Percentiles rank a stretch among this genome's conserved stretches.
phyloP scores from a whole-genome alignment of 2,329 filamentous ascomycete species.

The Hymenoscyphus repandus region DNA sequence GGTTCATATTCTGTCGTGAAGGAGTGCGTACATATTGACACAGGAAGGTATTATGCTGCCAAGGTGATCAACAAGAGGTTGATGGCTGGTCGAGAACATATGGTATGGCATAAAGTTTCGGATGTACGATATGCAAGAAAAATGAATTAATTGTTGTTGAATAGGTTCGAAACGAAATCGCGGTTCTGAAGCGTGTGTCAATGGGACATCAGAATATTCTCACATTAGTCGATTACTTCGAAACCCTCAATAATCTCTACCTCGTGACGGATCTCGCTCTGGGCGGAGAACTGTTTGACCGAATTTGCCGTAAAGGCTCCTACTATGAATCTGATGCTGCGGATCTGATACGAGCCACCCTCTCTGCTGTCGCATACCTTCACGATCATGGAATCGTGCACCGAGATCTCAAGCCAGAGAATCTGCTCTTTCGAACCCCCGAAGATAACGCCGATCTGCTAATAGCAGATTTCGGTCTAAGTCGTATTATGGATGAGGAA shows the following conservation, averaged over 20 bases:
- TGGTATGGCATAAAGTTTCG: slow-evolving; percentile 55
- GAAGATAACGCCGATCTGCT: slow-evolving; percentile 96
- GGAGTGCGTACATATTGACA: slow-evolving; percentile 98
- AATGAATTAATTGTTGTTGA: slow-evolving; percentile 5
- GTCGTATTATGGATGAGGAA: slow-evolving; percentile 97
- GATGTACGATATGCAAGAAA: background rate
- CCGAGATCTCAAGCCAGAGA: slow-evolving; percentile 95
- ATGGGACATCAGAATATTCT: slow-evolving; percentile 99
- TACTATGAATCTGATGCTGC: slow-evolving; percentile 98
- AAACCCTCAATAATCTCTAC: slow-evolving; percentile 99
- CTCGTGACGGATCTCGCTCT: slow-evolving; percentile 95
- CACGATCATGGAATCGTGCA: slow-evolving; percentile 99
- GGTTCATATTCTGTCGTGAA: slow-evolving; percentile 98
- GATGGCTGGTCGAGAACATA: slow-evolving; percentile 96
- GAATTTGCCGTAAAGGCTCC: slow-evolving; percentile 96
- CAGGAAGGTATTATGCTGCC: slow-evolving; percentile 93
- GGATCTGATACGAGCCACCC: slow-evolving; percentile 86
- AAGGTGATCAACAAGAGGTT: slow-evolving; percentile 99
- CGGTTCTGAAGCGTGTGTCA: slow-evolving; percentile 93
- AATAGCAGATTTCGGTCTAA: slow-evolving; percentile 95
- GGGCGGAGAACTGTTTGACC: slow-evolving; percentile 94
- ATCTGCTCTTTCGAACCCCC: slow-evolving; percentile 90
- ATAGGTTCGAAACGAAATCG: slow-evolving; percentile 94
- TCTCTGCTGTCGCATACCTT: slow-evolving; percentile 96
- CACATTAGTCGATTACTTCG: slow-evolving; percentile 97